These are phyloP conservation scores for Penicillium sp. DNA, from an alignment of 2,329 filamentous ascomycete genomes.

Conservation along the genomic window DNA sequence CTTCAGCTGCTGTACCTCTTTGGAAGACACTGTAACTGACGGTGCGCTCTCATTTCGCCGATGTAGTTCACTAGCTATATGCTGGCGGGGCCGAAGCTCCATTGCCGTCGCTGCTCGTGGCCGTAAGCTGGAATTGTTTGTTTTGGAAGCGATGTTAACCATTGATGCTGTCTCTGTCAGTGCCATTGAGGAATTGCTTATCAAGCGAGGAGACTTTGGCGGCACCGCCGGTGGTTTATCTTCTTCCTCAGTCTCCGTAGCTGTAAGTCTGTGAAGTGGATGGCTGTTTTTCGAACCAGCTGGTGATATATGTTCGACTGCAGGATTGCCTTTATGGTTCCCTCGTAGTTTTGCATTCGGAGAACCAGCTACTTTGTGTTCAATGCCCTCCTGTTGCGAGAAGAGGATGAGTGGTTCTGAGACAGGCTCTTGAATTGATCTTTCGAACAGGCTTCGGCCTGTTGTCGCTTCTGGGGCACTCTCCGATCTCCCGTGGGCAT, in stretches of 20 bases:
- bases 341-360: not conserved
- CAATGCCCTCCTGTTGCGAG: slow-evolving; percentile 3
- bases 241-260: not conserved
- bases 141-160: not conserved
- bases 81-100: slow-evolving; percentile 6
- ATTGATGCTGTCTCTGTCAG: not conserved
- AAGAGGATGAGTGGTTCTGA: slow-evolving; percentile 14
- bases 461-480: slow-evolving; percentile 21
- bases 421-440: slow-evolving; percentile 11
- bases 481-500: slow-evolving; percentile 23
- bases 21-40: not conserved
- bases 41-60: slow-evolving; percentile 13
- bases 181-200: slow-evolving; percentile 5
- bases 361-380: not conserved
- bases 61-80: slow-evolving; percentile 4
- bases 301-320: not conserved
- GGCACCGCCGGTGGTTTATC: slow-evolving; percentile 23
- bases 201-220: slow-evolving; percentile 24
- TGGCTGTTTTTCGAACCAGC: not conserved
- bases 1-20: not conserved
- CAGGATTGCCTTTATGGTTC: not conserved
- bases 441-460: slow-evolving; percentile 12
- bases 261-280: not conserved
- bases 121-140: not conserved
- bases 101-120: slow-evolving; percentile 9